Evolutionary conservation across 2,329 filamentous ascomycete genomes (phyloP).

Genomic region (Anisogramma anomala): DNA sequence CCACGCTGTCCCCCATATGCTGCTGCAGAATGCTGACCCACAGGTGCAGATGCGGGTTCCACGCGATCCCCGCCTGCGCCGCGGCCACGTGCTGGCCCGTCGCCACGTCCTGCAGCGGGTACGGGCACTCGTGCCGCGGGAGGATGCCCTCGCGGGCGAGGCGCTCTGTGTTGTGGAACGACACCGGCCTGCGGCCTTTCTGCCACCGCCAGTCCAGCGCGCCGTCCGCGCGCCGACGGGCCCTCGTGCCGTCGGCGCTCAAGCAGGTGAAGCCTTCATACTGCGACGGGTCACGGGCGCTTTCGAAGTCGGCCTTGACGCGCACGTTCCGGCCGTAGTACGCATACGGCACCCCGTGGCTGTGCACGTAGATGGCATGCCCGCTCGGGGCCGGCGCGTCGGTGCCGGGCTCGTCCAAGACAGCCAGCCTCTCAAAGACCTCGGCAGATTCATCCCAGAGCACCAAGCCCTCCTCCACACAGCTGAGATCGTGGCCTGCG

Average conservation of each 20-base stretch:
- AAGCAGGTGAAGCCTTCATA: slow-evolving; percentile 14
- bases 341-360: slow-evolving; percentile 7
- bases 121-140: slow-evolving; percentile 8
- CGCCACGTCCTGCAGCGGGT: slow-evolving; percentile 5
- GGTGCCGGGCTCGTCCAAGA: background rate
- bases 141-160: slow-evolving; percentile 5
- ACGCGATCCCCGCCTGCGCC: slow-evolving; percentile 10
- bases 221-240: slow-evolving; percentile 5
- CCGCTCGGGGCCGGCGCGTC: slow-evolving; percentile 4
- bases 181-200: slow-evolving; percentile 10
- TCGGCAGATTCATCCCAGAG: slow-evolving; percentile 8
- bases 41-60: slow-evolving; percentile 10
- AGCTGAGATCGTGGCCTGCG: slow-evolving; percentile 1
- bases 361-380: slow-evolving; percentile 7
- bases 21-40: slow-evolving; percentile 13
- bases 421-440: slow-evolving; percentile 3
- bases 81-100: slow-evolving; percentile 4
- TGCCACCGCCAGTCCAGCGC: slow-evolving; percentile 10
- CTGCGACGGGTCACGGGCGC: slow-evolving; percentile 7
- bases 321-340: slow-evolving; percentile 12
- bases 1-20: slow-evolving; percentile 4
- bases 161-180: slow-evolving; percentile 6
- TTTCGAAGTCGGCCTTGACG: slow-evolving; percentile 7
- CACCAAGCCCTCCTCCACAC: slow-evolving; percentile 7
- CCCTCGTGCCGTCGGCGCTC: background rate